Conservation (phyloP, 169 alveolate species). For the Eimeria mitis region DNA sequence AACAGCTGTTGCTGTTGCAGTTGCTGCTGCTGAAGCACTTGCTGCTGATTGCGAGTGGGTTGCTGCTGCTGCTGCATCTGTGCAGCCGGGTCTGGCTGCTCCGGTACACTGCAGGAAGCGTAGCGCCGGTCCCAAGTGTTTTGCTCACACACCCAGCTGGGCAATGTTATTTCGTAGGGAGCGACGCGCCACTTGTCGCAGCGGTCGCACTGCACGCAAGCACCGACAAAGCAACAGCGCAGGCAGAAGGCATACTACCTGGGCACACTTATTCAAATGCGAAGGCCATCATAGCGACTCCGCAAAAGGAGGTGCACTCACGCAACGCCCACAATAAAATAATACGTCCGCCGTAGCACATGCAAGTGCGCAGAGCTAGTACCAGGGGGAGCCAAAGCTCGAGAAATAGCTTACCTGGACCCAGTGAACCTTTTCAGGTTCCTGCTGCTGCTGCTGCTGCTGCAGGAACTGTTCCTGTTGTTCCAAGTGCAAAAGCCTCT, state of each 20-base stretch:
- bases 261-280: neutral
- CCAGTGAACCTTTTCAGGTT: constrained; percentile 37
- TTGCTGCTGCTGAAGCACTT: constrained; percentile 65
- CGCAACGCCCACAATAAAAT: neutral
- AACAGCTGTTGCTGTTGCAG: constrained; percentile 53
- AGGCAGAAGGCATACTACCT: neutral
- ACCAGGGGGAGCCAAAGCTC: neutral
- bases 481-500: constrained; percentile 60
- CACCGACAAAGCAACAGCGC: neutral
- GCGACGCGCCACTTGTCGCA: constrained; percentile 82
- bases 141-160: constrained; percentile 80
- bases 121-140: constrained; percentile 80
- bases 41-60: constrained; percentile 30
- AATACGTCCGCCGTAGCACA: neutral
- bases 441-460: constrained; percentile 49
- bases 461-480: constrained; percentile 67
- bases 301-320: neutral
- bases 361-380: neutral
- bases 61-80: constrained; percentile 76
- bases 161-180: constrained; percentile 66
- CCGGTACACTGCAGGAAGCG: constrained; percentile 76
- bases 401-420: constrained; percentile 50
- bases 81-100: constrained; percentile 74
- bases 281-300: neutral
- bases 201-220: constrained; percentile 78